Evolutionary conservation across 225 moss, liverwort and hornwort genomes (phyloP), one percentile per base, ranked within the genome.

Genomic region (Sphagnum contortum): DNA sequence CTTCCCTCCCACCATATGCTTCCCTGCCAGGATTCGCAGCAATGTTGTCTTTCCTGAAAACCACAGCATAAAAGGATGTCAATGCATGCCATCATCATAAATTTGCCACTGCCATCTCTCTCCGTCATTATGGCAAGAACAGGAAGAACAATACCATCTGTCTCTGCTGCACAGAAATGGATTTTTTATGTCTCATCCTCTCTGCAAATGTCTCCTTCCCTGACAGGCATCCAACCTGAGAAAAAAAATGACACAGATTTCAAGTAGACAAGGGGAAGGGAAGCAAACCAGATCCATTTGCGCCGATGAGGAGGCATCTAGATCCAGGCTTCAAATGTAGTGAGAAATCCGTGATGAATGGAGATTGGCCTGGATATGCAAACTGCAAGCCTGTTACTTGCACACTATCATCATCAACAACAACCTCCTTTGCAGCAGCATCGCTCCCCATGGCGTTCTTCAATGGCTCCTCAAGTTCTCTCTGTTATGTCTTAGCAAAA

Each of bases 1-100:
- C 65, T 85, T 85, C 29, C 90, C 85, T 70, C 92, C 96, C 72
- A 98, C 96, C 96, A 98, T 74, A 73, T 98, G 92, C 81, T 98
- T 98, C 55, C 96, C 96, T 55, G 93, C 96, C 60, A 98, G 74
- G 57, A 98, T 92, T 75, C 89, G 89, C 66, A 98, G 55, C 72
- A 98, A 64, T 44, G 96, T 98, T 50, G 96, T 91, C 77, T 98
- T 98, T 4, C 96, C 96, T 98, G 72, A 52, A 60, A 0, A 58
- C 54, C 47, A 67, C 57, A 5, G 6, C n/a, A 12, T 4, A 14
- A 2, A 4, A 60, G 44, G 13, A 60, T 8, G 13, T 2, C 45
- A 60, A 14, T 5, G 52, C 52, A 52, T 52, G 44, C 44, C 59
- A 60, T 9, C 59, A n/a, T 44, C 13, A 45, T 4, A 8, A 60